Evolutionary conservation across 345 rosid genomes (phyloP).

Genomic region (Lagerstroemia speciosa): DNA sequence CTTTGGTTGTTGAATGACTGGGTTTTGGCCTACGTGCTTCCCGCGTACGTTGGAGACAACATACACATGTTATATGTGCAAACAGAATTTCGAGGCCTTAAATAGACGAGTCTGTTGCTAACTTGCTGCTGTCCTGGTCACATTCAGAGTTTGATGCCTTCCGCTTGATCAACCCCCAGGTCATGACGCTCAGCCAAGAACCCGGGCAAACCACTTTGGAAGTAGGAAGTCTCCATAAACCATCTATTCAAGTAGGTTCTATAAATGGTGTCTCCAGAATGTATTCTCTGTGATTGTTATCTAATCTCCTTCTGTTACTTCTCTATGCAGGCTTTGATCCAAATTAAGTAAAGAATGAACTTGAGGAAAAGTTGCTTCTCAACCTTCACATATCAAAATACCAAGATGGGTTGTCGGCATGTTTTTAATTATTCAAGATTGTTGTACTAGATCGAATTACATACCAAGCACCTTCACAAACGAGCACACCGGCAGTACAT

Average conservation of each 20-base stretch:
- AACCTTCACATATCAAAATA: no score
- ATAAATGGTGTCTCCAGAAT: background rate
- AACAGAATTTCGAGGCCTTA: constrained; percentile 95
- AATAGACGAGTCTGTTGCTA: constrained; percentile 96
- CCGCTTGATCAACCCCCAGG: constrained; percentile 90
- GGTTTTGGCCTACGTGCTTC: background rate
- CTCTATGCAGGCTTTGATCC: no score
- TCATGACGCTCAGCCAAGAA: constrained; percentile 99
- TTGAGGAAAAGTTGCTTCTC: no score
- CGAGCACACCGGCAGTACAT: no score
- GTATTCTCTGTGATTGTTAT: background rate
- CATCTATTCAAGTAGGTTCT: constrained; percentile 78
- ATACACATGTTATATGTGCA: background rate
- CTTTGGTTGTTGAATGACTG: background rate
- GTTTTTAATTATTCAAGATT: no score
- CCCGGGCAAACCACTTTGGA: constrained; percentile 96
- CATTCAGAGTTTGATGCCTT: constrained; percentile 96
- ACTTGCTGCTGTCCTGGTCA: constrained; percentile 98
- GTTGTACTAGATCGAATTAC: no score
- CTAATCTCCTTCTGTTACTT: constrained; percentile 13
- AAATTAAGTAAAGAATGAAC: no score
- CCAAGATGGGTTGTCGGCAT: no score
- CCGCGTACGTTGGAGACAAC: background rate
- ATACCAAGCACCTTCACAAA: no score
- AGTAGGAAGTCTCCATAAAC: constrained; percentile 94